A percentile compares a stretch with the other conserved stretches of the same genome.
Conservation (phyloP, 1,284 basidiomycete genomes). For the Ceratobasidium sp. region DNA sequence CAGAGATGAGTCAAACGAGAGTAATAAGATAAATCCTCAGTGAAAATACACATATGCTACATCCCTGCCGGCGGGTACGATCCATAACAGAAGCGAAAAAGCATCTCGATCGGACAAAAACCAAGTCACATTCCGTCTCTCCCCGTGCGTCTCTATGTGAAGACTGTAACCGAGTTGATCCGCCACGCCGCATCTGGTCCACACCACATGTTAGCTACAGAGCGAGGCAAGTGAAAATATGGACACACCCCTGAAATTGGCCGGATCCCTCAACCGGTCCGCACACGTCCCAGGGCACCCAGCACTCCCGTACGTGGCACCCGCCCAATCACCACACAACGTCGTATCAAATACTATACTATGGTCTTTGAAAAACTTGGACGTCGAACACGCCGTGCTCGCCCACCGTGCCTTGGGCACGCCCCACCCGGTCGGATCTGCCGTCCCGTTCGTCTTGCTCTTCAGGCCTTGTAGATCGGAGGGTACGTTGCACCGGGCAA, state of each 20-base stretch:
- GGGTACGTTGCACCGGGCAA: slow-evolving; percentile 73
- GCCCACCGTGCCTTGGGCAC: slow-evolving; percentile 74
- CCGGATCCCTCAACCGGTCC: slow-evolving; percentile 69
- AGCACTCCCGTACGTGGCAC: slow-evolving; percentile 62
- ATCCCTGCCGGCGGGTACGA: slow-evolving; percentile 5
- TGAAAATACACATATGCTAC: background rate
- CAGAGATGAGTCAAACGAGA: background rate
- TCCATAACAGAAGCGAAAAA: background rate
- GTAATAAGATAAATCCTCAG: background rate
- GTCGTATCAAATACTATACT: slow-evolving; percentile 74
- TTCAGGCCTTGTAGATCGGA: slow-evolving; percentile 57
- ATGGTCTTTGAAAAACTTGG: slow-evolving; percentile 75
- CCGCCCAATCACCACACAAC: slow-evolving; percentile 77
- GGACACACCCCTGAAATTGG: slow-evolving; percentile 68
- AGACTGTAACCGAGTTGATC: slow-evolving; percentile 58
- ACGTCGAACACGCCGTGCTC: slow-evolving; percentile 69
- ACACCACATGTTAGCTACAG: slow-evolving; percentile 42
- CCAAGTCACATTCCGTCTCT: background rate
- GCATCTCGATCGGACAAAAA: background rate
- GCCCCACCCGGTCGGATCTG: slow-evolving; percentile 72
- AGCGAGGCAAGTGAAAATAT: slow-evolving; percentile 12
- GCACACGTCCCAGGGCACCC: slow-evolving; percentile 78
- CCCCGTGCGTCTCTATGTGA: background rate
- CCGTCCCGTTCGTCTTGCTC: slow-evolving; percentile 57
- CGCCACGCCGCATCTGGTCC: slow-evolving; percentile 66